Evolutionary conservation across 1,284 basidiomycete species (phyloP).

Genomic region (Sporisorium exsertum): DNA sequence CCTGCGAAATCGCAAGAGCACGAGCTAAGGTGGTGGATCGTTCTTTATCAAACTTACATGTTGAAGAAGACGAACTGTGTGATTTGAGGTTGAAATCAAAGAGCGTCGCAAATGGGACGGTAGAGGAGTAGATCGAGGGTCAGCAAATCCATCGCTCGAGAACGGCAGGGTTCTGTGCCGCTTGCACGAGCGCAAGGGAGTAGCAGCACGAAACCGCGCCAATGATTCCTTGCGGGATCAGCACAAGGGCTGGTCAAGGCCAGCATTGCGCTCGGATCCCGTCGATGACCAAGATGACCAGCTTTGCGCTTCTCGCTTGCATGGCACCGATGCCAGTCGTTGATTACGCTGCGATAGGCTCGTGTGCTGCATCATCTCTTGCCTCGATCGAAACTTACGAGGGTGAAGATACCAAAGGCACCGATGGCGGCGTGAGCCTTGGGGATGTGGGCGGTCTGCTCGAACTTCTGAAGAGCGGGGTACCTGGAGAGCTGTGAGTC

Average conservation of each 20-base stretch:
- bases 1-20: background rate
- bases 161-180: background rate
- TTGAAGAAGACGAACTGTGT: constrained; percentile 71
- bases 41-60: constrained; percentile 51
- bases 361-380: background rate
- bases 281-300: background rate
- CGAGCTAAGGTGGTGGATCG: too few relatives aligned
- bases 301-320: background rate
- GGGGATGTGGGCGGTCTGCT: constrained; percentile 89
- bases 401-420: constrained; percentile 74
- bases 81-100: background rate
- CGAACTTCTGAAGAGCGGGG: constrained; percentile 76
- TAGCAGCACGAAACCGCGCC: too few relatives aligned
- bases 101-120: background rate
- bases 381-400: constrained; percentile 46
- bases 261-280: background rate
- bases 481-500: constrained; percentile 83
- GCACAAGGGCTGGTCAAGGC: too few relatives aligned
- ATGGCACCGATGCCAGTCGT: background rate
- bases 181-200: background rate
- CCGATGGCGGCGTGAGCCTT: constrained; percentile 91
- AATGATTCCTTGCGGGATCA: too few relatives aligned
- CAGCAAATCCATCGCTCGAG: background rate
- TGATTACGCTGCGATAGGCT: background rate
- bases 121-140: background rate